Evolutionary conservation across 1,139 yeast genomes (phyloP), one percentile per base, ranked within the genome.

Genomic region (Geotrichum australiense): DNA sequence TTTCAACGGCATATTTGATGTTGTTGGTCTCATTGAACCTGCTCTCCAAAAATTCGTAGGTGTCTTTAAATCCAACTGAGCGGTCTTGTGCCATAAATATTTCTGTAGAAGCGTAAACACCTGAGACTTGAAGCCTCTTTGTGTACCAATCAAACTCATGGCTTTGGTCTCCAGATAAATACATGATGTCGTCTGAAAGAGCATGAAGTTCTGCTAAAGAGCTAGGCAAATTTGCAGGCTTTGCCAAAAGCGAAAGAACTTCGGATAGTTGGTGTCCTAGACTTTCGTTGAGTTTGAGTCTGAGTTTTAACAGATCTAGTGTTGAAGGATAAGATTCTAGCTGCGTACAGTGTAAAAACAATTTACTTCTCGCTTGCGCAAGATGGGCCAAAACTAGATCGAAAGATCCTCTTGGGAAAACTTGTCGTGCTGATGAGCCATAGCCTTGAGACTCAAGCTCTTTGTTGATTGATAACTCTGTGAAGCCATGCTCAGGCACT

Each of bases 131-230:
- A 21, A 80, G 66, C 51, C 97, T 69, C 58, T 87, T 84, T n/a
- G 94, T 68, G 60, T 91, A 91, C 98, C 98, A 91, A 2, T 85
- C 80, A 60, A 84, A 80, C 60, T 86, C 96, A 47, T 80, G 75
- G n/a, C 93, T 76, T 42, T 69, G 64, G 57, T 89, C 96, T 3
- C 89, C 93, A 0, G 94, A 78, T 53, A 77, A 77, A 61, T 66
- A 86, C 41, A 86, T 76, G 49, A 91, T 70, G 57, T 91, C 97
- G 61, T 91, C 96, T 14, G 87, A 72, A 42, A 89, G 70, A 42
- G 74, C 71, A 54, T 80, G 83, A 47, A 91, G 71, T 56, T 86
- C 94, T 26, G 72, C 74, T 36, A 82, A 48, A 0, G 86, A 71
- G 24, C 54, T 53, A 2, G 66, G 53, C 27, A 77, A 42, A 54